phyloP scores from a whole-genome alignment of 345 rosid genomes.

The Lepidium didymum region DNA sequence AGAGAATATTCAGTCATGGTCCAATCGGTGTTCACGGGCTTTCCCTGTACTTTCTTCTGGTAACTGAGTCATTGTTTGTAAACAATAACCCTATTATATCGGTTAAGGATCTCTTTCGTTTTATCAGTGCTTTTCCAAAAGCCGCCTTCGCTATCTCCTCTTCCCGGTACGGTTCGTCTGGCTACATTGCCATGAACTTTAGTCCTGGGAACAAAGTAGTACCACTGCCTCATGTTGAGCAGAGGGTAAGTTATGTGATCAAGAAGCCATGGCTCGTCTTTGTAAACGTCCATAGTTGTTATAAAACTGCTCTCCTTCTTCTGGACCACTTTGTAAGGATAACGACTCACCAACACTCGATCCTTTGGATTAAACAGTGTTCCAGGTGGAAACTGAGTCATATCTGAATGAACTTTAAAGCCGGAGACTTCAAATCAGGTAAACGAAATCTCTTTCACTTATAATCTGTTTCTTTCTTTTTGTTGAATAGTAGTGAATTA shows the following conservation, averaged over 20 bases:
- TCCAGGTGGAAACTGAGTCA: not conserved
- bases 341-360: not conserved
- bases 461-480: too few species aligned
- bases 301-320: not conserved
- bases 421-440: too few species aligned
- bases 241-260: not conserved
- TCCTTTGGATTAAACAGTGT: not conserved
- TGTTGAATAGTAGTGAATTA: too few species aligned
- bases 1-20: not conserved
- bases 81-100: not conserved
- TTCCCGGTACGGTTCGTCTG: not conserved
- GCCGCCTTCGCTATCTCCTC: conserved; percentile 1
- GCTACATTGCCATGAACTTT: not conserved
- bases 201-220: not conserved
- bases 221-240: not conserved
- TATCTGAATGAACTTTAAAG: too few species aligned
- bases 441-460: too few species aligned
- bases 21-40: not conserved
- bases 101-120: not conserved
- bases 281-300: conserved; percentile 3
- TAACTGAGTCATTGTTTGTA: not conserved
- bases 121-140: not conserved
- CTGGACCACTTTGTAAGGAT: not conserved
- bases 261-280: conserved; percentile 6
- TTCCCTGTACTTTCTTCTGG: not conserved